Base-by-base conservation (phyloP, 2,329 filamentous ascomycete genomes). In the Shiraia bambusicola region DNA sequence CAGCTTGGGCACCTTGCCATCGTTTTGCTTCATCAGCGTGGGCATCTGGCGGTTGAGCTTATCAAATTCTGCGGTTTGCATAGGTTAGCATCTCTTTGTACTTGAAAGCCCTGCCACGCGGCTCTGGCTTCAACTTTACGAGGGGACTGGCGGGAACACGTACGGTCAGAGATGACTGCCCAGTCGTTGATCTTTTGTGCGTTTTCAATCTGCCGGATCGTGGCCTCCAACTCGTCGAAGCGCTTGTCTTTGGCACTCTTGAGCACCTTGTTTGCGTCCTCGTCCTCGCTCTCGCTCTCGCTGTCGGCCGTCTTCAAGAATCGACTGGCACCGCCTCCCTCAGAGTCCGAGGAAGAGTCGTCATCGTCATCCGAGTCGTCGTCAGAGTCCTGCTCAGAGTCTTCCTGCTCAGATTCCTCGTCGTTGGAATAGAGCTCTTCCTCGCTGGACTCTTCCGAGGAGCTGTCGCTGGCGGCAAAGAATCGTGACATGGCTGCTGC, bases 191-290 rank as follows among this genome's bases (percentile, higher is more conserved):
- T 98, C 79, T 95, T 97, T 72, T 93, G 80, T 49, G 88, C 91
- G 75, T 98, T 98, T 69, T 97, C 91, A 65, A 98, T 97, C 65
- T 87, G 75, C 70, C 87, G 86, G 64, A 97, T 87, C 30, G 85
- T 95, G 46, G 82, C 81, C 71, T 98, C 92, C 47, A 98, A 79
- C 72, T 97, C 94, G 66, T 96, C 92, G 56, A 89, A 79, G 50
- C 93, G 83, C 81, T 98, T 98, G 77, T 97, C 90, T 75, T 97
- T 97, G 64, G 92, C 91, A 72, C 90, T 96, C 81, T 95, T 96
- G 65, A 97, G 87, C 61, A 93, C 83, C 62, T 86, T 88, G 53
- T 85, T 83, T 55, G 83, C 82, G 54, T 96, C 92, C 53, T 93
- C 88, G 53, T 93, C 91, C 67, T 90, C 91, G 61, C 79, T 83